Conservation (phyloP, 2,329 filamentous ascomycete species). For the Penicillium sp. region DNA sequence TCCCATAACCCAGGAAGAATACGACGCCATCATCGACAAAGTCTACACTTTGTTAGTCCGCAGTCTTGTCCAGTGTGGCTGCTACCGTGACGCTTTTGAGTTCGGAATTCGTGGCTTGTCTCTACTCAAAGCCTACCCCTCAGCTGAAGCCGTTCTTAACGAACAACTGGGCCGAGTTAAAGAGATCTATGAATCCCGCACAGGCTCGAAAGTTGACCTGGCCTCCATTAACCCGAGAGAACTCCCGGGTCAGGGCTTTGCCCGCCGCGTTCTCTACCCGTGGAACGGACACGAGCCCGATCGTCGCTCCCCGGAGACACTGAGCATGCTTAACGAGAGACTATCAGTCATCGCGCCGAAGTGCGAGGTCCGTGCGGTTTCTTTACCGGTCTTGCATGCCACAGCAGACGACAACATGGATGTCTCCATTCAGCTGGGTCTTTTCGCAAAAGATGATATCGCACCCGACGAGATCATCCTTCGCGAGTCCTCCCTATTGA, state of each 20-base stretch:
- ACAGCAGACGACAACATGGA: constrained; percentile 26
- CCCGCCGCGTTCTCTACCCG: constrained; percentile 59
- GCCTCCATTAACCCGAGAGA: constrained; percentile 30
- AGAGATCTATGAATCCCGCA: constrained; percentile 21
- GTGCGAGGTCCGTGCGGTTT: constrained; percentile 74
- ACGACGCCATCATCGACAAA: constrained; percentile 36
- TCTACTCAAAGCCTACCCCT: constrained; percentile 19
- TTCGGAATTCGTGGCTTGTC: constrained; percentile 37
- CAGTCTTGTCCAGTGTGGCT: constrained; percentile 41
- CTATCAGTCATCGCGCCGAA: constrained; percentile 73
- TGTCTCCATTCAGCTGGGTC: constrained; percentile 72
- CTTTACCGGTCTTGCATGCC: constrained; percentile 69
- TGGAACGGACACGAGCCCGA: constrained; percentile 65
- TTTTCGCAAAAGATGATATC: constrained; percentile 86
- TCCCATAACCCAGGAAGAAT: constrained; percentile 35
- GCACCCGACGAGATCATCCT: constrained; percentile 74
- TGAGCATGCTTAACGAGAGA: constrained; percentile 70
- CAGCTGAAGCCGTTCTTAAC: constrained; percentile 18
- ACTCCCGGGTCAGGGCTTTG: constrained; percentile 42
- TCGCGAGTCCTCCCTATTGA: constrained; percentile 80
- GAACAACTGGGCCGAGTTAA: constrained; percentile 33
- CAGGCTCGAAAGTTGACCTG: constrained; percentile 11
- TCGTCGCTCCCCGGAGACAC: constrained; percentile 53
- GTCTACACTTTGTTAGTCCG: constrained; percentile 41
- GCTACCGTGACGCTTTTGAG: constrained; percentile 43